Percentiles rank a stretch among this genome's conserved stretches.
Conservation (phyloP, 345 rosid genomes). For the Psidium friedrichsthalianum region DNA sequence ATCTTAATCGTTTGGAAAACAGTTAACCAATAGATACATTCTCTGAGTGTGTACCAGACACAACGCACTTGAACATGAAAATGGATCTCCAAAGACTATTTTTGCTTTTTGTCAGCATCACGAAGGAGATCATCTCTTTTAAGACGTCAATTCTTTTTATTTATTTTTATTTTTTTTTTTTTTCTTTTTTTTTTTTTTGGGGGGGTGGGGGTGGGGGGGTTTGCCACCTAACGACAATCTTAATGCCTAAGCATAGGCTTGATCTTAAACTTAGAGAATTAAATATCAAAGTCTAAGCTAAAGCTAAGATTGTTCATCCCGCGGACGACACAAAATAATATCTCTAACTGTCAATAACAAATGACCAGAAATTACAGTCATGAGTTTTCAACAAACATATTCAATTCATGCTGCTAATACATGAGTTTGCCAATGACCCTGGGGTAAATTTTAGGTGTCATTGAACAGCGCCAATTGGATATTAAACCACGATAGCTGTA, state of each 20-base stretch:
- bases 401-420: neutral
- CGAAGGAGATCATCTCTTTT: neutral
- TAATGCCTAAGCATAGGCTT: neutral
- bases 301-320: neutral
- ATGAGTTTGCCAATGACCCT: neutral
- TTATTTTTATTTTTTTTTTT: too few relatives aligned
- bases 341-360: neutral
- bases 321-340: neutral
- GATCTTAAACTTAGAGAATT: neutral
- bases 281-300: neutral
- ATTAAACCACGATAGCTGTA: neutral
- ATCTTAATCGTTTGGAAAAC: neutral
- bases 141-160: neutral
- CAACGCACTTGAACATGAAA: neutral
- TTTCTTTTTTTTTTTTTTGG: too few relatives aligned
- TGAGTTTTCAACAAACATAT: neutral
- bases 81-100: neutral
- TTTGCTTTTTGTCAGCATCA: neutral
- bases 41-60: neutral
- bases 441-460: neutral
- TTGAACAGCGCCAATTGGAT: neutral
- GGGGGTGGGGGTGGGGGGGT: neutral
- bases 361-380: neutral
- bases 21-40: neutral
- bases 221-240: neutral